Evolutionary conservation across 306 rosid species (phyloP), one percentile per base, ranked within the genome.

Genomic region (Senna siamea): DNA sequence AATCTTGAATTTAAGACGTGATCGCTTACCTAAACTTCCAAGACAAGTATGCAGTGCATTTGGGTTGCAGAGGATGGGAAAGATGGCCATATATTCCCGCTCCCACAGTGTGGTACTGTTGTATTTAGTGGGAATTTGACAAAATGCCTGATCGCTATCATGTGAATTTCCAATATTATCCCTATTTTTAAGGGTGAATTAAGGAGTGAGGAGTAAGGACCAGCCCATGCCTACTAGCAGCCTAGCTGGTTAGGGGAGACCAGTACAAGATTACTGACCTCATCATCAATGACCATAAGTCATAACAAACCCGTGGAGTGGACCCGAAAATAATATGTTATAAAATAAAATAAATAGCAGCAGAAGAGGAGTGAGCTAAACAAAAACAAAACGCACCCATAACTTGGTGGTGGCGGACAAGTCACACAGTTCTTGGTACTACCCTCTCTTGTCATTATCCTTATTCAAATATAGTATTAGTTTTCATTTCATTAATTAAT

Each of bases 331-430:
- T n/a, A n/a, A n/a, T n/a, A n/a, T n/a, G n/a, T n/a, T n/a, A n/a
- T n/a, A n/a, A n/a, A n/a, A n/a, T n/a, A n/a, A n/a, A n/a, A n/a
- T n/a, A n/a, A n/a, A n/a, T n/a, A n/a, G n/a, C n/a, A n/a, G n/a
- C n/a, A n/a, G n/a, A n/a, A n/a, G n/a, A n/a, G n/a, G n/a, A n/a
- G n/a, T n/a, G n/a, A n/a, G n/a, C n/a, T n/a, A n/a, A n/a, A n/a
- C n/a, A n/a, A n/a, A n/a, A n/a, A 83, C 84, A 76, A 69, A 87
- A 83, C 70, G 18, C 80, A 76, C 83, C 85, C 80, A 82, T 77
- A 83, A 81, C 72, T 62, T 46, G 38, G 63, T 35, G 63, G 67
- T 70, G 46, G 79, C 13, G 56, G 68, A 81, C 81, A 78, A 64
- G 51, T 62, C 78, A 54, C 72, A 14, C 14, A 50, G 34, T 64